These are phyloP conservation scores for Stemphylium beticola DNA, from an alignment of 2,329 filamentous ascomycete species.

Conservation along the genomic window DNA sequence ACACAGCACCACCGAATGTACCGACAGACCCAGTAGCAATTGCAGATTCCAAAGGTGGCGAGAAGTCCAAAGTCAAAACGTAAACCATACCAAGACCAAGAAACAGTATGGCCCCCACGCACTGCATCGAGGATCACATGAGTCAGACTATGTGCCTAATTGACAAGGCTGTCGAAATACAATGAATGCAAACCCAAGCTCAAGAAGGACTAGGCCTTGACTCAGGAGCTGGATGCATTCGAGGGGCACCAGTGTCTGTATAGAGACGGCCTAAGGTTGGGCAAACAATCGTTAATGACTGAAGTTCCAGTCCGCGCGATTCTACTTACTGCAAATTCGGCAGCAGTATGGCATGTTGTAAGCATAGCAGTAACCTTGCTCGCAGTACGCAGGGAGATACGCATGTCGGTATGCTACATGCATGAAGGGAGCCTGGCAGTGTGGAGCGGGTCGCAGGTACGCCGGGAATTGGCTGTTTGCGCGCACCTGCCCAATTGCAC, in stretches of 20 bases:
- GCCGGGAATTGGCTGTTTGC: neutral
- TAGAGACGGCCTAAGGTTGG: neutral
- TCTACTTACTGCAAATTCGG: conserved; percentile 14
- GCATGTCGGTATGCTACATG: neutral
- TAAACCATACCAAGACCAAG: too few relatives aligned
- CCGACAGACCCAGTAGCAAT: too few relatives aligned
- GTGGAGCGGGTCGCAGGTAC: neutral
- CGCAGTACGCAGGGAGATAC: conserved; percentile 15
- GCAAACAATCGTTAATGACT: neutral
- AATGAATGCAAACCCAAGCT: neutral
- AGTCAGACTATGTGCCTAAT: too few relatives aligned
- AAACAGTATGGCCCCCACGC: too few relatives aligned
- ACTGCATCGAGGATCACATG: too few relatives aligned
- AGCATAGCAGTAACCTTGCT: conserved; percentile 16
- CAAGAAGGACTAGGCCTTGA: neutral
- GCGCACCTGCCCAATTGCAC: conserved; percentile 14
- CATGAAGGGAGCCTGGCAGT: neutral
- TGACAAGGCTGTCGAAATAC: too few relatives aligned
- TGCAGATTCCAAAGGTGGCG: too few relatives aligned
- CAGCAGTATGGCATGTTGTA: conserved; percentile 22
- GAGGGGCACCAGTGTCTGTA: neutral
- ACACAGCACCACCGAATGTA: too few relatives aligned
- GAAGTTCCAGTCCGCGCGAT: too few relatives aligned
- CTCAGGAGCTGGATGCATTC: neutral
- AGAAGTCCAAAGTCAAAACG: too few relatives aligned